phyloP scores from a whole-genome alignment of 1,284 basidiomycete species.

The Leccinum pachyderme region DNA sequence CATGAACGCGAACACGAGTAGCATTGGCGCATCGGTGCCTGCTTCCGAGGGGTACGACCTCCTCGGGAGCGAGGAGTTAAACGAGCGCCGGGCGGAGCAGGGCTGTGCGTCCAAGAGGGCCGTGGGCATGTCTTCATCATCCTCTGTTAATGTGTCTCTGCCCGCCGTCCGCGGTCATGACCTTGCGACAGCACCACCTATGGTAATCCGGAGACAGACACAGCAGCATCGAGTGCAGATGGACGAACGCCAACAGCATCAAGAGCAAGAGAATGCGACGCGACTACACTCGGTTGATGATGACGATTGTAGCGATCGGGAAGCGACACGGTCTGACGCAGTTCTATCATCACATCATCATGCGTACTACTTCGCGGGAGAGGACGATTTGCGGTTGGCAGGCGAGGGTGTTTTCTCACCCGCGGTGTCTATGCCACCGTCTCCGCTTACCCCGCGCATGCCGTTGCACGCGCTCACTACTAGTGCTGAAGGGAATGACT shows the following conservation, averaged over 20 bases:
- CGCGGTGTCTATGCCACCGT: slow-evolving; percentile 59
- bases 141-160: not conserved
- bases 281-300: not conserved
- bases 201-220: not conserved
- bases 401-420: slow-evolving; percentile 74
- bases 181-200: not conserved
- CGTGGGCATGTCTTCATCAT: not conserved
- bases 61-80: slow-evolving; percentile 16
- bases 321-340: slow-evolving; percentile 3
- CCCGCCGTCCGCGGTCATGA: not conserved
- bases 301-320: not conserved
- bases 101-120: not conserved
- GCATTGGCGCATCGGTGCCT: not conserved
- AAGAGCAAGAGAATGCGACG: not conserved
- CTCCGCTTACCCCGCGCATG: slow-evolving; percentile 41
- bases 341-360: slow-evolving; percentile 12
- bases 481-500: slow-evolving; percentile 1
- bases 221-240: not conserved
- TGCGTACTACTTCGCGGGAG: slow-evolving; percentile 53
- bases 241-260: not conserved
- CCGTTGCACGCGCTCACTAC: not conserved
- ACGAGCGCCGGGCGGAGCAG: not conserved
- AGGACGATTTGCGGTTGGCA: slow-evolving; percentile 54
- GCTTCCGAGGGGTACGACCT: slow-evolving; percentile 15
- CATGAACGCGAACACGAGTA: not conserved